A percentile compares a stretch with the other conserved stretches of the same genome.
These are phyloP conservation scores for Tanacetum coccineum DNA, from an alignment of 129 eudicot species.

Conservation along the genomic window DNA sequence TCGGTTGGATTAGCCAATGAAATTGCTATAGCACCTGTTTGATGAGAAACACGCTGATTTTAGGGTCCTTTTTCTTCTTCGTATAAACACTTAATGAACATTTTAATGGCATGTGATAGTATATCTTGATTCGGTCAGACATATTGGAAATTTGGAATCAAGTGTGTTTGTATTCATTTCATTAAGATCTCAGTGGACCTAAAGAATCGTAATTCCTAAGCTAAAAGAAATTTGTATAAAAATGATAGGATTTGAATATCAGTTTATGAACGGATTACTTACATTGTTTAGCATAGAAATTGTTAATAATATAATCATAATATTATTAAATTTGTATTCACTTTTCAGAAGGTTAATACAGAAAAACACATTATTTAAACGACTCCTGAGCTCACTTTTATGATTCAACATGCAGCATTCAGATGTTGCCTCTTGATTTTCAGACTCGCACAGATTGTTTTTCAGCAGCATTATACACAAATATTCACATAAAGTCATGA, in stretches of 20 bases:
- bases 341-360: background rate
- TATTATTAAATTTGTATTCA: background rate
- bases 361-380: background rate
- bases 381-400: background rate
- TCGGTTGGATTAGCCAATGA: slow-evolving; percentile 91
- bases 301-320: background rate
- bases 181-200: background rate
- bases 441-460: background rate
- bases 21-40: slow-evolving; percentile 89
- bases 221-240: background rate
- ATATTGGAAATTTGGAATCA: background rate
- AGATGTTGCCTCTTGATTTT: background rate
- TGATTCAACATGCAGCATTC: background rate
- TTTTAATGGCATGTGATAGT: background rate
- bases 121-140: background rate
- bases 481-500: background rate
- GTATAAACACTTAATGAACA: background rate
- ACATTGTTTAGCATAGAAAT: background rate
- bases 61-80: background rate
- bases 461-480: background rate
- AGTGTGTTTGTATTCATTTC: background rate
- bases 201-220: background rate
- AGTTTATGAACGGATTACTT: background rate
- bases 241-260: slow-evolving; percentile 1
- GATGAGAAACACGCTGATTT: slow-evolving; percentile 10